Base-by-base conservation (phyloP, 495 filamentous ascomycete genomes). In the Aspergillus haitiensis region DNA sequence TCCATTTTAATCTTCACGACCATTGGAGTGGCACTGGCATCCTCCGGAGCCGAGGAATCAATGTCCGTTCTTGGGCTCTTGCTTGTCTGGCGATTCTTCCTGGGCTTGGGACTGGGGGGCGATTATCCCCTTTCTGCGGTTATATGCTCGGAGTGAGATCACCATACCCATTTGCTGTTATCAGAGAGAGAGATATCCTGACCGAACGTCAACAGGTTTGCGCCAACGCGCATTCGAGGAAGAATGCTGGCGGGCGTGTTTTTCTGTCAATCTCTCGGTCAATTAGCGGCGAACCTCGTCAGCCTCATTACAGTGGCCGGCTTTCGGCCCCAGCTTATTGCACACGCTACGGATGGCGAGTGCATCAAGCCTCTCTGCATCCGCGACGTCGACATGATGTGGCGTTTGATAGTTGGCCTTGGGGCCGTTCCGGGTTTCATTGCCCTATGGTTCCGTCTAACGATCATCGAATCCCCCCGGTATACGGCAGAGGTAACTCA, bases 221-320 rank as follows among this genome's bases (percentile, higher is more conserved):
- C 82, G 1, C 77, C 82, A 2, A 80, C 74, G 6, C 70, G 73
- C 37, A 74, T 67, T n/a, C 60, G 84, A 46, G 81, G 72, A 37
- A 70, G 72, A 6, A 86, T 86, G 83, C 69, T 86, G 58, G 81
- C 79, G 9, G 77, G 78, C 6, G 79, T 87, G 2, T 86, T 86
- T 66, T 63, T 81, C 42, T 81, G 79, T 72, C 84, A 87, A 52
- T 75, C 82, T 0, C 34, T 84, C 4, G 84, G 83, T 4, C 81
- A 84, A 51, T 59, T 85, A 6, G 65, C 78, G 3, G 83, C 73
- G 8, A 72, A 75, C 10, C 55, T 81, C 27, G 69, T 79, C 11
- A 67, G 55, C 2, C 60, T 62, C 11, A 62, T 62, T 21, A 55
- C 50, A 5, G 55, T 58, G 2, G 48, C 55, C 6, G 60, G 60